Evolutionary conservation across 1,139 yeast genomes (phyloP).

Genomic region (Taphrina wiesneri): DNA sequence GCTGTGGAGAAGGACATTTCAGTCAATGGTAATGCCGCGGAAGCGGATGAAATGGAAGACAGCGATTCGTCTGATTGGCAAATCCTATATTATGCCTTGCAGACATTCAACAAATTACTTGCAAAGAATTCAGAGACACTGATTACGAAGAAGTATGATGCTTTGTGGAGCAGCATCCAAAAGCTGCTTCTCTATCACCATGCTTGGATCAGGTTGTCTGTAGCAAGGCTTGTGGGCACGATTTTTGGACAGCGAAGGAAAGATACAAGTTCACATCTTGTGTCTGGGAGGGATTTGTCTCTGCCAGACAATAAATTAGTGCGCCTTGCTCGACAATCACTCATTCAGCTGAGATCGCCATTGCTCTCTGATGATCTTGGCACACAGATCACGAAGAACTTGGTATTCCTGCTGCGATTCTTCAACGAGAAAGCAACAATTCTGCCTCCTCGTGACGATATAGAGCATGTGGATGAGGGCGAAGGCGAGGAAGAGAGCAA

Average conservation of each 20-base stretch:
- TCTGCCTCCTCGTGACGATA: constrained; percentile 43
- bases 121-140: constrained; percentile 46
- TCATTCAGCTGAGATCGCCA: constrained; percentile 83
- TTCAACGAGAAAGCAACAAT: constrained; percentile 59
- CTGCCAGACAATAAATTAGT: constrained; percentile 51
- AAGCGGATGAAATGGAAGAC: constrained; percentile 23
- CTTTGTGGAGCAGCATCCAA: constrained; percentile 46
- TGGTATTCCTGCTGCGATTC: constrained; percentile 60
- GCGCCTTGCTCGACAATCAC: constrained; percentile 62
- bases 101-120: constrained; percentile 50
- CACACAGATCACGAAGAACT: constrained; percentile 64
- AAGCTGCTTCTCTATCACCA: constrained; percentile 76
- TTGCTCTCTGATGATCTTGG: constrained; percentile 65
- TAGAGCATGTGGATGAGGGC: constrained; percentile 42
- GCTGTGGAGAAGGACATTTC: constrained; percentile 36
- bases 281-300: constrained; percentile 42
- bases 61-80: constrained; percentile 64
- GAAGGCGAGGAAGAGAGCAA: constrained; percentile 40
- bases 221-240: constrained; percentile 63
- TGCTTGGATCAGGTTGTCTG: constrained; percentile 79
- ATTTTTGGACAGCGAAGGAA: constrained; percentile 50
- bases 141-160: constrained; percentile 44
- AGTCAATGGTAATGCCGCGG: neutral
- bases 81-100: constrained; percentile 65
- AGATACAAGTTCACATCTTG: constrained; percentile 41